Evolutionary conservation across 768 basidiomycete genomes (phyloP), one percentile per base, ranked within the genome.

Genomic region (Strobilomyces dryophilus): DNA sequence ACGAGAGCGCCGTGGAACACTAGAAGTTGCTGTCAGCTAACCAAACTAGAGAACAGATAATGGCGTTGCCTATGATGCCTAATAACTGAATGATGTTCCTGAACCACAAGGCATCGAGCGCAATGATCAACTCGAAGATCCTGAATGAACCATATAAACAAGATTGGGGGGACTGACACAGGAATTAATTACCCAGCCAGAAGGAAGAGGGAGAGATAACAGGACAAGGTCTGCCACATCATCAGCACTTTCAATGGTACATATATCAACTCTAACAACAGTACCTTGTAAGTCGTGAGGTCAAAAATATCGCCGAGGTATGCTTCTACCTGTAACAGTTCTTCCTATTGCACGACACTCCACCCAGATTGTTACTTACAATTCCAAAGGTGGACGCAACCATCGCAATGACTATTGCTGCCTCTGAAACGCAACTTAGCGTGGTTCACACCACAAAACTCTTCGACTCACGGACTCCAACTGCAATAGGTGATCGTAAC

Each of bases 181-280:
- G 39, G 37, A 70, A 80, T 45, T 65, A 70, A 80, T 45, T 65
- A 91, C 90, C 89, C 89, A 49, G 87, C 91, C 10, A 93, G 74
- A 21, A 84, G 83, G 67, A 92, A 93, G 6, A 93, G 74, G 3
- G 88, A 88, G 8, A 93, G 81, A 66, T 92, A 93, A 68, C 90
- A 92, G 55, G 89, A 85, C 47, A 92, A 67, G 12, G 90, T 92
- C 85, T 89, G 8, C 46, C 11, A 36, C 45, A 21, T 46, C 17
- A 35, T 67, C 55, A 56, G 53, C 50, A 40, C 24, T 53, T 43
- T 49, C 51, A 32, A 59, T 10, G 21, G n/a, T 4, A 34, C 9
- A 6, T 4, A 34, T 9, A 6, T 26, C 32, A 31, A 37, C 41
- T 50, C 15, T 37, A 26, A n/a, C 21, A 12, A 32, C 34, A n/a